Conservation (phyloP, 352 stramenopile genomes). For the Phytophthora europaea region DNA sequence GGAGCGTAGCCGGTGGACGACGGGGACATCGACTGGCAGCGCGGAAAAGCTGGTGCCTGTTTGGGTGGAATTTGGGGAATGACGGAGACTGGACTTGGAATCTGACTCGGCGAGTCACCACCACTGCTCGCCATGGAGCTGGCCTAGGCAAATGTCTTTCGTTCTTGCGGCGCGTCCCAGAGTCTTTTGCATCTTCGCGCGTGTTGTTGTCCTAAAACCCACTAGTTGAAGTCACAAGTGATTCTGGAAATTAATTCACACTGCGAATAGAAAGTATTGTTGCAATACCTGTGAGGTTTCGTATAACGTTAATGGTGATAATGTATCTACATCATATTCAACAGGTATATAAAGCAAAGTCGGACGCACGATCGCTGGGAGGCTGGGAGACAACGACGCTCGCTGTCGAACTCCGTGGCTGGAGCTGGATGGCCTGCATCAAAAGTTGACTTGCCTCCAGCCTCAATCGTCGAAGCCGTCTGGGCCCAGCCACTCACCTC, state of each 20-base stretch:
- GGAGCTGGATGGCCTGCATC: conserved; percentile 2
- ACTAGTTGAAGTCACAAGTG: not conserved
- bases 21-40: conserved; percentile 32
- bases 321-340: conserved; percentile 8
- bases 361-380: conserved; percentile 6
- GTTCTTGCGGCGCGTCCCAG: conserved; percentile 37
- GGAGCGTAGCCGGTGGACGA: conserved; percentile 24
- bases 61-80: conserved; percentile 37
- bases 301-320: not conserved
- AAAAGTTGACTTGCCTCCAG: conserved; percentile 11
- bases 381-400: conserved; percentile 16
- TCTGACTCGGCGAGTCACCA: conserved; percentile 13
- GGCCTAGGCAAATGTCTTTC: not conserved
- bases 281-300: not conserved
- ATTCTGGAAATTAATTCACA: not conserved
- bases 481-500: conserved; percentile 1
- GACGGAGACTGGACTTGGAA: conserved; percentile 1
- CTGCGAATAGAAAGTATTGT: not conserved
- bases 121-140: not conserved
- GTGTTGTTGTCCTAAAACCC: not conserved
- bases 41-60: not conserved
- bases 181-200: not conserved
- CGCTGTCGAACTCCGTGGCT: conserved; percentile 3
- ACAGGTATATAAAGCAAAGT: conserved; percentile 8
- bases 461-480: not conserved